Conservation (phyloP, 345 rosid genomes). For the Lepidium sativum region DNA sequence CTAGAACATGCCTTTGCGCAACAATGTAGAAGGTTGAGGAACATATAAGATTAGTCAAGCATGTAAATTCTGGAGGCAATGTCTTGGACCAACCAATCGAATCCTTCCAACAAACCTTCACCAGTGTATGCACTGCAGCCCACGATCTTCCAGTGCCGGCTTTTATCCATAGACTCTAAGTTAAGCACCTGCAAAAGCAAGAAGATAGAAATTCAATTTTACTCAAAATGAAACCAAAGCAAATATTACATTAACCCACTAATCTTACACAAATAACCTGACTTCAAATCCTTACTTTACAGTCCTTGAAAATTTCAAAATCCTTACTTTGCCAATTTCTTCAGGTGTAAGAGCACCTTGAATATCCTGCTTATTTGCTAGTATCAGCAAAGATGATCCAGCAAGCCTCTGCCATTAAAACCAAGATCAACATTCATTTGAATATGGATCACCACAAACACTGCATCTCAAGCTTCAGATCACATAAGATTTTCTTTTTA, state of each 20-base stretch:
- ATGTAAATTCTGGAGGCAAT: conserved; percentile 81
- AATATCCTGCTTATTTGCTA: conserved; percentile 91
- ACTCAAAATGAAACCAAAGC: not conserved
- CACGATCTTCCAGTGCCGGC: conserved; percentile 77
- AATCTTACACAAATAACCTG: not conserved
- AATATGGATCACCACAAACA: not conserved
- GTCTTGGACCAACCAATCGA: conserved; percentile 96
- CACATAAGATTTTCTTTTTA: not conserved
- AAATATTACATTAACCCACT: not conserved
- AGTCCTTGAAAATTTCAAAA: not conserved
- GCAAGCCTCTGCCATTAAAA: conserved; percentile 60
- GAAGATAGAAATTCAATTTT: not conserved
- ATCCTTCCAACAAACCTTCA: conserved; percentile 77
- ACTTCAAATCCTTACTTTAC: not conserved
- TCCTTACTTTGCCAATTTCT: conserved; percentile 74
- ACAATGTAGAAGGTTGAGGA: too few relatives aligned
- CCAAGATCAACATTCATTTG: not conserved
- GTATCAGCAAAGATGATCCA: conserved; percentile 78
- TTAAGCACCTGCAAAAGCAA: conserved; percentile 51
- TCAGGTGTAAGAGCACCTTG: conserved; percentile 76
- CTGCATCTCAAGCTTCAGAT: not conserved
- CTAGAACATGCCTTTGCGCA: too few relatives aligned
- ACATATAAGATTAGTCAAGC: conserved; percentile 40
- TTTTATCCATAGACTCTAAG: conserved; percentile 75
- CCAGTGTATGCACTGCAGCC: conserved; percentile 93